Evolutionary conservation across 768 basidiomycete genomes (phyloP).

Genomic region (Trametes maxima): DNA sequence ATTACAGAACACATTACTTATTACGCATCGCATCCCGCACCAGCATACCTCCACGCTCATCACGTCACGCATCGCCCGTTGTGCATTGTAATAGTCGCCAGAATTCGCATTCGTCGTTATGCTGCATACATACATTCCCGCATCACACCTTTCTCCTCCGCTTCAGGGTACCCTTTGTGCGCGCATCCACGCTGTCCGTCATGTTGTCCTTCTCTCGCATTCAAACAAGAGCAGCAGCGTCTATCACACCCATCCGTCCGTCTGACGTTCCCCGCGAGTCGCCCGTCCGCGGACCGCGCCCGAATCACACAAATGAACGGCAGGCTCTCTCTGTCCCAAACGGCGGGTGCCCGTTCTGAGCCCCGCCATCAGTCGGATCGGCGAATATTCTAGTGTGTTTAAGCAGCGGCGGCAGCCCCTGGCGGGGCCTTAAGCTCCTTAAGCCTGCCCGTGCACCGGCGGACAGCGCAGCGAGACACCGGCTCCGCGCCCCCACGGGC

Average conservation of each 20-base stretch:
- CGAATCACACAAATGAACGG: not conserved
- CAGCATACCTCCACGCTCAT: slow-evolving; percentile 20
- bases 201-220: slow-evolving; percentile 12
- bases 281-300: not conserved
- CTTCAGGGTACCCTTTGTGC: slow-evolving; percentile 8
- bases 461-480: not conserved
- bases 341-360: not conserved
- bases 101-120: slow-evolving; percentile 22
- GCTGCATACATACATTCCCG: slow-evolving; percentile 24
- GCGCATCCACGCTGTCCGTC: slow-evolving; percentile 12
- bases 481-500: slow-evolving; percentile 8
- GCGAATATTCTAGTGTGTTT: slow-evolving; percentile 12
- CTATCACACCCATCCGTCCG: slow-evolving; percentile 6
- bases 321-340: not conserved
- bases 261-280: not conserved
- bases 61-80: slow-evolving; percentile 19
- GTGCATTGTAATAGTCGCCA: slow-evolving; percentile 25
- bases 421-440: slow-evolving; percentile 8
- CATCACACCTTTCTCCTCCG: slow-evolving; percentile 7
- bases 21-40: slow-evolving; percentile 24
- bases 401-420: slow-evolving; percentile 1
- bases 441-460: not conserved
- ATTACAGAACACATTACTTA: slow-evolving; percentile 23
- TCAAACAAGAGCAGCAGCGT: slow-evolving; percentile 8
- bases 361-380: slow-evolving; percentile 13